Percentiles rank a stretch among this genome's conserved stretches.
Evolutionary conservation across 352 stramenopile genomes (phyloP).

Genomic region (Phytophthora melonis): DNA sequence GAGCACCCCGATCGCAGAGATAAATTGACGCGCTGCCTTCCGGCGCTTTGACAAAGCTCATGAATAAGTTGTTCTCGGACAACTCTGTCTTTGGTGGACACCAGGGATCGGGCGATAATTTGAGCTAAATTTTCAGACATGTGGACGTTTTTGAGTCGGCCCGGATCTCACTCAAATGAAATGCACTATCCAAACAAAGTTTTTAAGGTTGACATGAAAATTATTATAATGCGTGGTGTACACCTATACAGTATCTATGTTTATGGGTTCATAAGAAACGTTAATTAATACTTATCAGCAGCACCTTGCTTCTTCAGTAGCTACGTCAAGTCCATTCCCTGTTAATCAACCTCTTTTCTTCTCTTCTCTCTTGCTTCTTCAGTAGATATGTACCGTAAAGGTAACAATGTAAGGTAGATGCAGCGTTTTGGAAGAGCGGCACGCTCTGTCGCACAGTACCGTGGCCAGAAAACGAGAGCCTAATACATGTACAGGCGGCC

Average conservation of each 20-base stretch:
- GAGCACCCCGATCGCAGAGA: conserved; percentile 14
- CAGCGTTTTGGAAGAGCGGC: neutral
- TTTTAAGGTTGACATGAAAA: no score
- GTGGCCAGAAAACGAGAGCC: neutral
- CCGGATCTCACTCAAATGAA: neutral
- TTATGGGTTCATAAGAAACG: no score
- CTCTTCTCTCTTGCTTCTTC: neutral
- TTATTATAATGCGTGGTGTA: no score
- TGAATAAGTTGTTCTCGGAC: neutral
- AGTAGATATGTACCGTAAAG: neutral
- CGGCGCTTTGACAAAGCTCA: conserved; percentile 5
- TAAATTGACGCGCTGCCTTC: conserved; percentile 4
- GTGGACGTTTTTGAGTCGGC: conserved; percentile 5
- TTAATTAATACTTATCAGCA: no score
- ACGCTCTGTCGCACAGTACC: conserved; percentile 4
- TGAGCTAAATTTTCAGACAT: conserved; percentile 21
- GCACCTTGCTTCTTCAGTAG: neutral
- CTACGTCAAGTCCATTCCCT: no score
- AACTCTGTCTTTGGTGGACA: neutral
- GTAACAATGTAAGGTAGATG: neutral
- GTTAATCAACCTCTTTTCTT: no score
- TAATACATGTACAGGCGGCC: no score
- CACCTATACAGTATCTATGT: no score
- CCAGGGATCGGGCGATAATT: conserved; percentile 2
- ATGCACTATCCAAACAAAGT: conserved; percentile 15